A percentile compares a stretch with the other conserved stretches of the same genome.
phyloP scores from a whole-genome alignment of 441 rosid species.

The Capsella rubella region DNA sequence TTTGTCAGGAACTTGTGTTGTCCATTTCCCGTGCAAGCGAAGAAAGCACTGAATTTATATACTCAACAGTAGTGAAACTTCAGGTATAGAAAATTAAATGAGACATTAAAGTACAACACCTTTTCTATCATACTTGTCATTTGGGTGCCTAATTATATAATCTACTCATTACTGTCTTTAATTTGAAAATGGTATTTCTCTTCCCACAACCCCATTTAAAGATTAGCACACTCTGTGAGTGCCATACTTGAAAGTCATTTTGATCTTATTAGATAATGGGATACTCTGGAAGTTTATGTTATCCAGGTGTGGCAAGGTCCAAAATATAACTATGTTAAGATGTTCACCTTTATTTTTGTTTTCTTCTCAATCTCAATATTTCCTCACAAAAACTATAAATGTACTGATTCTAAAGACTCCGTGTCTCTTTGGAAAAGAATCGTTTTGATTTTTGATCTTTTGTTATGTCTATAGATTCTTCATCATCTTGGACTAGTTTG shows the following conservation, averaged over 20 bases:
- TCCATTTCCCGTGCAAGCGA: conserved; percentile 83
- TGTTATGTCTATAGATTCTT: conserved; percentile 65
- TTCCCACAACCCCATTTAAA: neutral
- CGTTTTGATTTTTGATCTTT: conserved; percentile 13
- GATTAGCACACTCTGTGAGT: conserved; percentile 15
- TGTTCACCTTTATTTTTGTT: conserved; percentile 14
- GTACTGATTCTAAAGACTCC: conserved; percentile 19
- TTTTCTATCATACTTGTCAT: conserved; percentile 19
- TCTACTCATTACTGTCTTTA: conserved; percentile 6
- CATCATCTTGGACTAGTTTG: conserved; percentile 92
- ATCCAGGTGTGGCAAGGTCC: conserved; percentile 10
- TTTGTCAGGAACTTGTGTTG: conserved; percentile 77
- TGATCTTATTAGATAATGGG: conserved; percentile 18
- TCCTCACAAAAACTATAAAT: conserved; percentile 13
- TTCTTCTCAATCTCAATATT: neutral
- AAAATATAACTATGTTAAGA: conserved; percentile 11
- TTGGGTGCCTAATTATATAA: conserved; percentile 22
- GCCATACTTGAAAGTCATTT: conserved; percentile 9
- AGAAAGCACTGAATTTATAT: conserved; percentile 92
- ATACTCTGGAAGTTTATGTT: conserved; percentile 18
- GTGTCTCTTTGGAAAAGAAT: conserved; percentile 20
- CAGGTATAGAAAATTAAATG: conserved; percentile 60
- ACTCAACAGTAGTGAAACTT: conserved; percentile 80
- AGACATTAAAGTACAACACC: conserved; percentile 6
- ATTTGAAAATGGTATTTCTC: conserved; percentile 17